These are phyloP conservation scores for Pelargonium fulgidum DNA, from an alignment of 441 rosid species.

Conservation along the genomic window DNA sequence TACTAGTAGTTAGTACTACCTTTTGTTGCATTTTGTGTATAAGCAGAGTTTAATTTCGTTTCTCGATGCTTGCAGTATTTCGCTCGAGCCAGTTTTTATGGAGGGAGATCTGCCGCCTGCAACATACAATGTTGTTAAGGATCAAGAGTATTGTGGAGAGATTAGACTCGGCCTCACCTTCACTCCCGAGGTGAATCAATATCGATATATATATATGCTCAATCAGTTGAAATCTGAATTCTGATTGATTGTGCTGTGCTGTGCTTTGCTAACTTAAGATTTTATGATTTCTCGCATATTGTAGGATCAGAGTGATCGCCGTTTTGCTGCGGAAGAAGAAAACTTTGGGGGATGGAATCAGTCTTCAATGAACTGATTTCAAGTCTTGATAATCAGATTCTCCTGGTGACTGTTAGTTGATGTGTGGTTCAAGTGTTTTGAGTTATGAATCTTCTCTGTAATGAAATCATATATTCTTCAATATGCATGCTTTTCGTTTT, in stretches of 20 bases:
- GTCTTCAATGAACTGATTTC: slow-evolving; percentile 21
- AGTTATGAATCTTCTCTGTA: too few relatives aligned
- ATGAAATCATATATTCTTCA: too few relatives aligned
- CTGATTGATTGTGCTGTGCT: neutral
- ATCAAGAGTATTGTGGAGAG: slow-evolving; percentile 23
- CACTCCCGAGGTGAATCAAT: slow-evolving; percentile 20
- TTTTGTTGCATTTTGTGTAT: neutral
- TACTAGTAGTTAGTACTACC: too few relatives aligned
- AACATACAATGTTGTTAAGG: slow-evolving; percentile 25
- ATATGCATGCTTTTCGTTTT: too few relatives aligned
- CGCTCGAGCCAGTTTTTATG: slow-evolving; percentile 18
- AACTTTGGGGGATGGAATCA: slow-evolving; percentile 48
- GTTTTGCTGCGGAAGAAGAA: slow-evolving; percentile 22
- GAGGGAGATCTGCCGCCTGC: slow-evolving; percentile 17
- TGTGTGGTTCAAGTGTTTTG: too few relatives aligned
- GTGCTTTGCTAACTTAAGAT: neutral
- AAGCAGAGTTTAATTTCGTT: neutral
- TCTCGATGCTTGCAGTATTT: slow-evolving; percentile 14
- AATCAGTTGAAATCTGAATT: too few relatives aligned
- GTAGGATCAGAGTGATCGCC: slow-evolving; percentile 16
- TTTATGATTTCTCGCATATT: neutral
- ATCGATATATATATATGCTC: too few relatives aligned
- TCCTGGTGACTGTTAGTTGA: too few relatives aligned
- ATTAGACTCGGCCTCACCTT: slow-evolving; percentile 22
- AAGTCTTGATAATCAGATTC: too few relatives aligned